Evolutionary conservation across 768 basidiomycete genomes (phyloP), one percentile per base, ranked within the genome.

Genomic region (Panaeolus papilionaceus): DNA sequence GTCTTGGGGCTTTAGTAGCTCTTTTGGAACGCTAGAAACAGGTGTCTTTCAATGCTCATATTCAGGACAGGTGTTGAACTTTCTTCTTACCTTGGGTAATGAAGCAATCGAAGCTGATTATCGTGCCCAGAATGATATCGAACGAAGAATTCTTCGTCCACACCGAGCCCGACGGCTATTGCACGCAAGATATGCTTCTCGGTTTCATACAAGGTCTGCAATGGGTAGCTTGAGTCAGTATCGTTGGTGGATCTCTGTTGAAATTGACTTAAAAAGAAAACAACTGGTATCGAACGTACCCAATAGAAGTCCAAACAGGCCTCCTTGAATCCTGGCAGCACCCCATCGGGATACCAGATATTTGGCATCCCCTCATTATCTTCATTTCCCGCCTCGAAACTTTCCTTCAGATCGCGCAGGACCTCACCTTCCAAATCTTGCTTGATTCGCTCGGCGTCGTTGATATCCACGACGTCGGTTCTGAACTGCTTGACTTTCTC

Each of bases 81-180:
- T 8, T 20, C n/a, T 39, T 62, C 61, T 38, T 38, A 80, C 75
- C 77, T 78, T 18, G 87, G 88, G 73, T 90, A 89, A 67, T 86
- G 87, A 28, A 87, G 75, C n/a, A 90, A 73, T 4, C 88, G 81
- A 14, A 89, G 77, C 63, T 88, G 86, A 71, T 88, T 87, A 67
- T 86, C 83, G 4, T 79, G 77, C 0, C 70, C 76, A 2, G 78
- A 76, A 68, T 88, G 87, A 51, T 75, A 79, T 23, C 74, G 38
- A 0, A 77, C 65, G 66, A 90, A 84, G 67, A 84, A 85, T 18
- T 83, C 82, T 18, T 83, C 79, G 0, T 84, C 77, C 4, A 83
- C 70, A 39, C 72, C 68, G 11, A 89, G 78, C 0, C 81, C 85
- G 3, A 87, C 62, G 0, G 87, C 84, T 3, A 90, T 78, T 0